Conservation (phyloP, 805 yeast genomes). For the Kodamaea hsintzibuensis region DNA sequence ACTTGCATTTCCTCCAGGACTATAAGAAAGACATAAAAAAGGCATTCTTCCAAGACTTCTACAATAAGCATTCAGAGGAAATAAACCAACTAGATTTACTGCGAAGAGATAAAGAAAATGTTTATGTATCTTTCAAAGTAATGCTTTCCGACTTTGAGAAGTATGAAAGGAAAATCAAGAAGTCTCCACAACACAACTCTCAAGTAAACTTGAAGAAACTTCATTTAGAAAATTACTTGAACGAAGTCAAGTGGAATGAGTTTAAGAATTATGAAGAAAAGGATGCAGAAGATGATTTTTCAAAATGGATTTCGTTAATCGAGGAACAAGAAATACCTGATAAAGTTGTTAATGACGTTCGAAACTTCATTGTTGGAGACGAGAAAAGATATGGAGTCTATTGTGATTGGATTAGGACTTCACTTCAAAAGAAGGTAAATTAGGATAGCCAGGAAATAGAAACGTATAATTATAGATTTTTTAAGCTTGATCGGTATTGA, state of each 20-base stretch:
- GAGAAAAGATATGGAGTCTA: conserved; percentile 37
- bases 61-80: conserved; percentile 15
- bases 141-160: conserved; percentile 29
- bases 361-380: conserved; percentile 42
- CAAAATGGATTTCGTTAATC: conserved; percentile 5
- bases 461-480: too few relatives aligned
- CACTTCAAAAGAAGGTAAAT: not conserved
- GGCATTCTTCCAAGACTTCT: conserved; percentile 29
- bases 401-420: conserved; percentile 1
- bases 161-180: conserved; percentile 28
- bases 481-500: too few relatives aligned
- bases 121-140: conserved; percentile 28
- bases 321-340: not conserved
- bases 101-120: conserved; percentile 20
- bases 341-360: conserved; percentile 24
- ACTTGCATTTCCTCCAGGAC: conserved; percentile 27
- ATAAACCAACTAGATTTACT: conserved; percentile 15
- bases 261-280: conserved; percentile 5
- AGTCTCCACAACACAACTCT: conserved; percentile 12
- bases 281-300: not conserved
- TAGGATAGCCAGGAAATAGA: not conserved
- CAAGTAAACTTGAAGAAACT: conserved; percentile 32
- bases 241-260: not conserved
- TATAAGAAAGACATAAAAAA: conserved; percentile 30
- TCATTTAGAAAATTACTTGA: conserved; percentile 25